Evolutionary conservation across 768 basidiomycete genomes (phyloP), one percentile per base, ranked within the genome.

Genomic region (Podaxis sp.): DNA sequence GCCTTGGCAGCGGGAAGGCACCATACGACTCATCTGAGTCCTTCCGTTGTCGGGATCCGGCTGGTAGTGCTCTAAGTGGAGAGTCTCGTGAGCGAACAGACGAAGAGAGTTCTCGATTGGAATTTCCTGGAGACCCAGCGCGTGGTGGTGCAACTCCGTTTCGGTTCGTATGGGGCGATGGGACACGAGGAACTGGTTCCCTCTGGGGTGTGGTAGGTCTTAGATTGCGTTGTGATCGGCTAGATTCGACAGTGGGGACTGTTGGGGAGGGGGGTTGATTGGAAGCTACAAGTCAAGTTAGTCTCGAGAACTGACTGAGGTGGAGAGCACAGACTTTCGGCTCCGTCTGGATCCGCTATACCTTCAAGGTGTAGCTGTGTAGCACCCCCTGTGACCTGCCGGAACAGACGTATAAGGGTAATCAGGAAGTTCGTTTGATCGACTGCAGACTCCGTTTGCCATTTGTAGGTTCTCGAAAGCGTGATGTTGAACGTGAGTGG

Each of bases 391-490:
- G 81, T 71, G 23, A 84, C 74, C 37, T 71, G 71, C 38, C 74
- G 82, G 70, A 88, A 90, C 36, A 88, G 76, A 47, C 85, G 81
- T 61, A 94, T 73, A 42, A 90, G 65, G 1, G 88, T 78, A 42
- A 80, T 79, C 52, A 97, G 70, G 71, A 98, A 98, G 11, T 74
- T 73, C 11, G 76, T 65, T 70, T 96, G 95, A 66, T 98, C 94
- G 25, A 70, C 70, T 35, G 80, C 70, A 58, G 80, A 82, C 67
- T 96, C 95, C 0, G 93, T 91, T 69, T 88, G 82, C 95, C 95
- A 98, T 70, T 77, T 81, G 75, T 98, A 98, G 25, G 92, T 87
- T 71, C 92, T 83, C n/a, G 90, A 86, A 55, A 98, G 81, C 1
- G 91, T 93, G 62, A 98, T 79, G 67, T 88, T 90, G 74, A 96